Conservation (phyloP, 129 eudicot species). For the Lonicera japonica region DNA sequence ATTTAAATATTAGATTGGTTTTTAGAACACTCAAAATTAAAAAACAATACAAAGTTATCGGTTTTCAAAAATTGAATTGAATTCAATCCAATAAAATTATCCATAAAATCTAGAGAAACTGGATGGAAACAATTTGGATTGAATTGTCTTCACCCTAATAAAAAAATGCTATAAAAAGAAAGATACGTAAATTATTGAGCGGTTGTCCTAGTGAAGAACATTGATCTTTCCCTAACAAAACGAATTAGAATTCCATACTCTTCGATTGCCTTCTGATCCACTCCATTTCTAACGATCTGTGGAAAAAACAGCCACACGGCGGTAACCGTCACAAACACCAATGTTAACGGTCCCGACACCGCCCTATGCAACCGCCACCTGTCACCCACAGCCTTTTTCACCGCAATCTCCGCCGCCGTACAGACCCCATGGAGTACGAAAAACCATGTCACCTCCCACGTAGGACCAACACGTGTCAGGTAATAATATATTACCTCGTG, state of each 20-base stretch:
- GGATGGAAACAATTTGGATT: too few relatives aligned
- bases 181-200: too few relatives aligned
- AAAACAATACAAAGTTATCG: too few relatives aligned
- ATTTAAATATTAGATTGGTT: too few relatives aligned
- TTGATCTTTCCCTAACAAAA: background rate
- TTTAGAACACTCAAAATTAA: too few relatives aligned
- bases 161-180: too few relatives aligned
- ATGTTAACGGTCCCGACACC: slow-evolving; percentile 42
- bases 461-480: slow-evolving; percentile 36
- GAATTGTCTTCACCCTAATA: too few relatives aligned
- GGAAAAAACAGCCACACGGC: slow-evolving; percentile 62
- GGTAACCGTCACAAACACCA: slow-evolving; percentile 54
- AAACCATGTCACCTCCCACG: slow-evolving; percentile 77
- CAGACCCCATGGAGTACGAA: slow-evolving; percentile 55
- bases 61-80: too few relatives aligned
- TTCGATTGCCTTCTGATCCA: background rate
- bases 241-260: background rate
- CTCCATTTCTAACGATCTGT: slow-evolving; percentile 35
- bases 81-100: too few relatives aligned
- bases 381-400: slow-evolving; percentile 34
- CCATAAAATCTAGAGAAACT: too few relatives aligned
- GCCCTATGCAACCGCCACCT: slow-evolving; percentile 30
- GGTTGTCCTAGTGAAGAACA: background rate
- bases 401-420: slow-evolving; percentile 37
- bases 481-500: slow-evolving; percentile 51